Evolutionary conservation across 192 early-diverging fungal species (phyloP).

Genomic region (Mortierella hygrophila): DNA sequence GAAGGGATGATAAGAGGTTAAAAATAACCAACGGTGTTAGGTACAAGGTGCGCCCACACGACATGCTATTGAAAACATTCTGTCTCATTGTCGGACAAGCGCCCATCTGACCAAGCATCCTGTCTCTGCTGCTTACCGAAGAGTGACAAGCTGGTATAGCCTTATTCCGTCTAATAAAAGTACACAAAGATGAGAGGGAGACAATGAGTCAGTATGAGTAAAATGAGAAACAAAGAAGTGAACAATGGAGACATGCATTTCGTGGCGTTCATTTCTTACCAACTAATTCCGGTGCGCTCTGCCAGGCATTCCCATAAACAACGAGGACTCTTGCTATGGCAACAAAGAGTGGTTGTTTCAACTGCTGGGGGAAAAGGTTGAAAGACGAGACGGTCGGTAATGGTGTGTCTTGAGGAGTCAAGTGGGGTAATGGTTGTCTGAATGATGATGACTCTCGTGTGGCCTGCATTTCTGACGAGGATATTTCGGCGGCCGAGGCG

Average conservation of each 20-base stretch:
- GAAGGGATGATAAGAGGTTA: neutral
- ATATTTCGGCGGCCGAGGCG: neutral
- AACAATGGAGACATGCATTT: neutral
- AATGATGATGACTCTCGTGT: neutral
- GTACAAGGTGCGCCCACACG: neutral
- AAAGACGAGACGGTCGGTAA: constrained; percentile 2
- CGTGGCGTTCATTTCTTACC: constrained; percentile 25
- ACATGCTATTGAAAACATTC: neutral
- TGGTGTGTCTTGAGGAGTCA: constrained; percentile 5
- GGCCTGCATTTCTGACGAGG: neutral
- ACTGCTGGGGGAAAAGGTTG: constrained; percentile 31
- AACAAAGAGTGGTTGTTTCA: constrained; percentile 32
- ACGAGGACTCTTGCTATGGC: constrained; percentile 41
- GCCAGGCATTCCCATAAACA: constrained; percentile 44
- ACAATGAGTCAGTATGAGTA: neutral
- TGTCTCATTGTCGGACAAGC: neutral
- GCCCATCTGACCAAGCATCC: neutral
- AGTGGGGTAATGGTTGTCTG: constrained; percentile 22
- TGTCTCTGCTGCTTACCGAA: constrained; percentile 23
- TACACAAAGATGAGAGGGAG: neutral
- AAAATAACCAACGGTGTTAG: neutral
- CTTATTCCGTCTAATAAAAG: constrained; percentile 33
- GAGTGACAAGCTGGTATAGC: constrained; percentile 32
- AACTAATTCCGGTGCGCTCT: constrained; percentile 42
- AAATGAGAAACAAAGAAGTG: neutral